phyloP scores from a whole-genome alignment of 352 stramenopile species.

The Phytophthora kernoviae region DNA sequence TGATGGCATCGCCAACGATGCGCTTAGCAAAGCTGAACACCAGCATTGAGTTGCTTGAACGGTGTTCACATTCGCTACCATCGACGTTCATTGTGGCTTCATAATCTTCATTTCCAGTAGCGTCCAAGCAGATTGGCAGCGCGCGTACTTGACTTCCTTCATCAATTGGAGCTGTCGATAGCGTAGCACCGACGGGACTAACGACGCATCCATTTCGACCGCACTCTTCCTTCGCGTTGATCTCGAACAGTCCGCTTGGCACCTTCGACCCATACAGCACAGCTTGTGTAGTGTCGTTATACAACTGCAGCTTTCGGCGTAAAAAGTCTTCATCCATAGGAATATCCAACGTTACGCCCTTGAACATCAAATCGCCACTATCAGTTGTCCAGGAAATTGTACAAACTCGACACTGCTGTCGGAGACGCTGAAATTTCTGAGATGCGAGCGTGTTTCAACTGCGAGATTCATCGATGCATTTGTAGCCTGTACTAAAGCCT shows the following conservation, averaged over 20 bases:
- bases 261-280: conserved; percentile 35
- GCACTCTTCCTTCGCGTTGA: conserved; percentile 67
- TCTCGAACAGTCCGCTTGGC: conserved; percentile 40
- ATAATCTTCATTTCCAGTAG: conserved; percentile 36
- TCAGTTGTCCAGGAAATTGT: conserved; percentile 24
- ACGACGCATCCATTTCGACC: conserved; percentile 50
- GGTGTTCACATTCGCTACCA: conserved; percentile 22
- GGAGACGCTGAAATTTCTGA: conserved; percentile 35
- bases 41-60: conserved; percentile 44
- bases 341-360: conserved; percentile 53
- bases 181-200: conserved; percentile 35
- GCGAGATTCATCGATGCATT: conserved; percentile 29
- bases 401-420: conserved; percentile 44
- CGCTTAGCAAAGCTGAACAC: conserved; percentile 64
- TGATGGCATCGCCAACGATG: conserved; percentile 48
- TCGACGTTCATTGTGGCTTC: conserved; percentile 35
- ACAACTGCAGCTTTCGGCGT: conserved; percentile 33
- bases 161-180: conserved; percentile 40
- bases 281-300: conserved; percentile 40
- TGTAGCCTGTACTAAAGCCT: conserved; percentile 29
- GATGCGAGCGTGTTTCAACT: conserved; percentile 28
- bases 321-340: conserved; percentile 40
- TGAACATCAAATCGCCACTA: conserved; percentile 38
- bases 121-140: conserved; percentile 45
- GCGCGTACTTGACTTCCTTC: conserved; percentile 53